phyloP scores from a whole-genome alignment of 1,139 yeast species.

The Zygosaccharomyces pseudobailii region DNA sequence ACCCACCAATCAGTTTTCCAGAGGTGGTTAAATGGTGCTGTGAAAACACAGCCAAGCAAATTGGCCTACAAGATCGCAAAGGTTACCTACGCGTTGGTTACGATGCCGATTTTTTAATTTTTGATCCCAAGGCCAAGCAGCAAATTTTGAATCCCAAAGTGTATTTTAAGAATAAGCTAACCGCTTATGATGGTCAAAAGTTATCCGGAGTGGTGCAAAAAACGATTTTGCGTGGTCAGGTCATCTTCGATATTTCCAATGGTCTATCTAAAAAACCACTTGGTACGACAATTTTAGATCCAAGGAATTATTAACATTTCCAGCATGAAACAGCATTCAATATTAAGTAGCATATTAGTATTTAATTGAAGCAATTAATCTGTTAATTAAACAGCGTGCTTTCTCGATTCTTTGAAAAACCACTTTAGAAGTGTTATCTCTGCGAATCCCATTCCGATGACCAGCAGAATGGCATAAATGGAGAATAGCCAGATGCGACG shows the following conservation, averaged over 20 bases:
- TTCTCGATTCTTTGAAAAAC: constrained; percentile 81
- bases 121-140: constrained; percentile 60
- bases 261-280: constrained; percentile 55
- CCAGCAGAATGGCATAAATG: constrained; percentile 69
- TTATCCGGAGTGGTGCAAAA: constrained; percentile 71
- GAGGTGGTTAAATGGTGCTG: constrained; percentile 79
- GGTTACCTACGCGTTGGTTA: constrained; percentile 67
- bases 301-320: constrained; percentile 20
- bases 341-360: neutral
- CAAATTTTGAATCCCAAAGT: constrained; percentile 54
- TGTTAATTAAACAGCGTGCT: constrained; percentile 55
- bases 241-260: constrained; percentile 52
- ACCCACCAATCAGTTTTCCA: constrained; percentile 49
- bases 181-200: constrained; percentile 73
- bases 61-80: constrained; percentile 67
- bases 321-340: constrained; percentile 2
- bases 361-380: neutral
- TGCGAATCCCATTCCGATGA: constrained; percentile 80
- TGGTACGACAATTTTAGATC: constrained; percentile 59
- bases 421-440: constrained; percentile 82
- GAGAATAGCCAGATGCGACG: constrained; percentile 83
- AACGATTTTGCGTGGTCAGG: constrained; percentile 71
- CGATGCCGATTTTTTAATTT: constrained; percentile 84
- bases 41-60: constrained; percentile 77
- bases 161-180: constrained; percentile 75